A percentile compares a stretch with the other conserved stretches of the same genome.
phyloP scores from a whole-genome alignment of 2,329 filamentous ascomycete genomes.

The Penicillium decumbens region DNA sequence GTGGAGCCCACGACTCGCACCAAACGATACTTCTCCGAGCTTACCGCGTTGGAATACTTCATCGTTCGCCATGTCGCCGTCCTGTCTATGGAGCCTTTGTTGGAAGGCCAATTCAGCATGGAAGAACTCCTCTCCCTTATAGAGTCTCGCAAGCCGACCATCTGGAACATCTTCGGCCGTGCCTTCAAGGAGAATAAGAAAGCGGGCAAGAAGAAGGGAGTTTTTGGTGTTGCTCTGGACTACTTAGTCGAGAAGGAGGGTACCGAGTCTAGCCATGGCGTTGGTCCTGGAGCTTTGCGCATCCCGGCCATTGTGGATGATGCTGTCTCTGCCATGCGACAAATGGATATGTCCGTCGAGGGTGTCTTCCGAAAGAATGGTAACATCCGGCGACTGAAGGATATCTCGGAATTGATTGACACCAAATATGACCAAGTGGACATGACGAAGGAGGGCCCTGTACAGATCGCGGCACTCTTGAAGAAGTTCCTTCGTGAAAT shows the following conservation, averaged over 20 bases:
- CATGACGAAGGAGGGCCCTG: constrained; percentile 80
- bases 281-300: constrained; percentile 83
- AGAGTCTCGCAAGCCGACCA: constrained; percentile 85
- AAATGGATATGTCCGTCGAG: constrained; percentile 98
- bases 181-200: constrained; percentile 76
- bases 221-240: constrained; percentile 87
- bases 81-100: constrained; percentile 85
- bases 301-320: constrained; percentile 96
- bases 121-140: constrained; percentile 91
- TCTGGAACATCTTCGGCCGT: constrained; percentile 98
- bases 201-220: constrained; percentile 80
- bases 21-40: constrained; percentile 90
- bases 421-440: constrained; percentile 79
- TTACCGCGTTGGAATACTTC: constrained; percentile 93
- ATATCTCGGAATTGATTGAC: constrained; percentile 81
- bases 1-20: constrained; percentile 54
- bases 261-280: constrained; percentile 94
- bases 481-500: constrained; percentile 95
- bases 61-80: constrained; percentile 95
- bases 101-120: constrained; percentile 85
- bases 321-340: constrained; percentile 87
- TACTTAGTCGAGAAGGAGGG: constrained; percentile 87
- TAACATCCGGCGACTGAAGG: constrained; percentile 90
- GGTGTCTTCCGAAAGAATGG: constrained; percentile 99
- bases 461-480: constrained; percentile 86